Conservation (phyloP, 306 rosid species). For the Cucurbita moschata region DNA sequence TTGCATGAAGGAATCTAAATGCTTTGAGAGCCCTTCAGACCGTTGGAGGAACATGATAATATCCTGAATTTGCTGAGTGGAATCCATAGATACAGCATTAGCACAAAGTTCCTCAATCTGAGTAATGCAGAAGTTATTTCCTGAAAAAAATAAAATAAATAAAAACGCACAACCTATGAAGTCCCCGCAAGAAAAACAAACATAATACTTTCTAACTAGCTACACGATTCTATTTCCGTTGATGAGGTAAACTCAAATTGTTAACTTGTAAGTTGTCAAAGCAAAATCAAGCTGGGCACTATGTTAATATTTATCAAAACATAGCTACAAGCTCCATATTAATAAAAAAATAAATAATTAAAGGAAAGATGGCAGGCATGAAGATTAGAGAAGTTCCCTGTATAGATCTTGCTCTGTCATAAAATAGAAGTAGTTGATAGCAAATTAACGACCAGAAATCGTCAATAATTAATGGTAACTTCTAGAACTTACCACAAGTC, state of each 20-base stretch:
- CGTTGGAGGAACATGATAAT: slow-evolving; percentile 67
- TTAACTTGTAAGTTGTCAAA: neutral
- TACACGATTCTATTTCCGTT: neutral
- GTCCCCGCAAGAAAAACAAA: neutral
- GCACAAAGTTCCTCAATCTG: slow-evolving; percentile 63
- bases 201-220: neutral
- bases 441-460: neutral
- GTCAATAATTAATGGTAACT: neutral
- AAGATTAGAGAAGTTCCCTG: neutral
- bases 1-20: slow-evolving; percentile 93
- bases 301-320: neutral
- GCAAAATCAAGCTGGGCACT: neutral
- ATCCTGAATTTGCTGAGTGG: slow-evolving; percentile 54
- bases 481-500: slow-evolving; percentile 41
- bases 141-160: slow-evolving; percentile 16
- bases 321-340: neutral
- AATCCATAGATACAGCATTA: slow-evolving; percentile 40
- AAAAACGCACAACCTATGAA: neutral
- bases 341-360: neutral
- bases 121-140: slow-evolving; percentile 74
- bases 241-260: neutral
- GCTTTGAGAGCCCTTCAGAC: slow-evolving; percentile 74
- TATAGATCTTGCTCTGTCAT: neutral
- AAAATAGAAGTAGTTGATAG: neutral
- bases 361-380: neutral